Evolutionary conservation across 2,329 filamentous ascomycete species (phyloP).

Genomic region (Talaromyces albobiverticillius): DNA sequence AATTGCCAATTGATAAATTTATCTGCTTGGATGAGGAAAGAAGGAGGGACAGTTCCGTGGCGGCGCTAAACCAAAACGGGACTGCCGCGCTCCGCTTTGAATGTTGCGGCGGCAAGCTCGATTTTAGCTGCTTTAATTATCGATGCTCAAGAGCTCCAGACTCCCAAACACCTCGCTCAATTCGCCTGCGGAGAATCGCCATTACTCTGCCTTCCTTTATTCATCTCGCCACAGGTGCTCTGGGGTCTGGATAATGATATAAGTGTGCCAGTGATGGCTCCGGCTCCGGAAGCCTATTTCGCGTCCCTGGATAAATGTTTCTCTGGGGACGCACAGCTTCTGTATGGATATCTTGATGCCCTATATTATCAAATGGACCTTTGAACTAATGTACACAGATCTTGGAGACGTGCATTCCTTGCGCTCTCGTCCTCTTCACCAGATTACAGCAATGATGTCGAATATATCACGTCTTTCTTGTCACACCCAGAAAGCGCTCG

Average conservation of each 20-base stretch:
- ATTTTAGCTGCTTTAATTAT: conserved; percentile 26
- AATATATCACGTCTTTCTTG: conserved; percentile 66
- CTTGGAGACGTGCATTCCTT: conserved; percentile 57
- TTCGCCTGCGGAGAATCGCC: conserved; percentile 9
- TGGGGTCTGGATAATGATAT: conserved; percentile 35
- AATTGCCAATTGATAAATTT: background rate
- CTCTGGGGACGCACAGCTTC: conserved; percentile 71
- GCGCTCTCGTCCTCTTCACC: conserved; percentile 37
- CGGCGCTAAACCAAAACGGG: conserved; percentile 32
- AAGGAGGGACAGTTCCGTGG: conserved; percentile 18
- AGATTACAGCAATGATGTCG: conserved; percentile 49
- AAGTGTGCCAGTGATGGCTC: conserved; percentile 59
- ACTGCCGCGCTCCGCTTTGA: conserved; percentile 8
- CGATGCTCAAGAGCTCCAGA: conserved; percentile 26
- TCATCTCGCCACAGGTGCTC: background rate
- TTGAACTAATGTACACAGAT: conserved; percentile 46
- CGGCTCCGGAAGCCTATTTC: conserved; percentile 71
- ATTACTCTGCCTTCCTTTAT: conserved; percentile 9
- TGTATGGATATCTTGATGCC: conserved; percentile 52
- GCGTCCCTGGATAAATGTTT: conserved; percentile 83
- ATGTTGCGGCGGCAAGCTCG: conserved; percentile 15
- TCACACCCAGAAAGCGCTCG: conserved; percentile 65
- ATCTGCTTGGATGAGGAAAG: too few relatives aligned
- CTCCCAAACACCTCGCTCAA: conserved; percentile 16
- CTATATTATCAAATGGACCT: background rate